phyloP scores from a whole-genome alignment of 2,329 filamentous ascomycete genomes.

The Verticillium longisporum region DNA sequence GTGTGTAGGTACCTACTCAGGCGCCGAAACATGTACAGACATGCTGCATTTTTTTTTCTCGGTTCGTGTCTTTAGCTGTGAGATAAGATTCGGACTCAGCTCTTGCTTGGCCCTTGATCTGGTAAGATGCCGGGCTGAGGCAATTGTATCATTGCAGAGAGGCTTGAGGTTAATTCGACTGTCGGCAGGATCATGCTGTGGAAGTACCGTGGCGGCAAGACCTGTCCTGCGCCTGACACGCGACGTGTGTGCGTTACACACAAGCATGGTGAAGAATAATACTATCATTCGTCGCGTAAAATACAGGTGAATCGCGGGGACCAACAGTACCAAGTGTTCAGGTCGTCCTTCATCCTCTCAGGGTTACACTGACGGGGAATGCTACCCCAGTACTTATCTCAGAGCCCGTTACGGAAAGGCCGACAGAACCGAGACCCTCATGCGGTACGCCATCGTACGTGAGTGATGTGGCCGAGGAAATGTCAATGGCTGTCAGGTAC shows the following conservation, averaged over 20 bases:
- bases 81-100: neutral
- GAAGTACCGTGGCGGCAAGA: too few relatives aligned
- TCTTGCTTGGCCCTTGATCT: neutral
- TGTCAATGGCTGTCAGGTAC: neutral
- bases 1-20: neutral
- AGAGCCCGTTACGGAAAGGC: constrained; percentile 3
- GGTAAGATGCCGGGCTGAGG: too few relatives aligned
- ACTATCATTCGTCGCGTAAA: neutral
- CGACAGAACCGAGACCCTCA: neutral
- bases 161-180: too few relatives aligned
- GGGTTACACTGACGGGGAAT: neutral
- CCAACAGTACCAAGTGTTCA: neutral
- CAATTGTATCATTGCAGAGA: too few relatives aligned
- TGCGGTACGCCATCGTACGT: neutral
- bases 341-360: neutral
- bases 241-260: neutral
- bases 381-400: neutral
- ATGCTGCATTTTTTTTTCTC: too few relatives aligned
- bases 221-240: too few relatives aligned
- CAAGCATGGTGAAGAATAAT: neutral
- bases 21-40: neutral
- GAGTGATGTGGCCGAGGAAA: constrained; percentile 5
- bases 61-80: neutral
- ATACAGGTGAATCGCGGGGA: too few relatives aligned
- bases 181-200: too few relatives aligned